Evolutionary conservation across 805 yeast genomes (phyloP).

Genomic region (Metschnikowia proteae): DNA sequence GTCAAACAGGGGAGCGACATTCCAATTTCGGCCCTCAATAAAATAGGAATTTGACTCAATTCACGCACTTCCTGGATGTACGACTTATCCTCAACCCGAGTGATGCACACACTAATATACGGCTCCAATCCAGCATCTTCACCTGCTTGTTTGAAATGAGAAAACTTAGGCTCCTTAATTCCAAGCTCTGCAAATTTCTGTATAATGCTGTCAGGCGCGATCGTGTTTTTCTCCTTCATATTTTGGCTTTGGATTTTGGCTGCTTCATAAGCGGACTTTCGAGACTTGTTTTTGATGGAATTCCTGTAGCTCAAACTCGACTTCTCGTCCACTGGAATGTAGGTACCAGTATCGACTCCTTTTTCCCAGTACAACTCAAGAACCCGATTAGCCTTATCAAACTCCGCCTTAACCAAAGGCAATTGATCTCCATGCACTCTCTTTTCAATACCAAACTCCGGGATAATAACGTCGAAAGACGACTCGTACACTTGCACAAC

Average conservation of each 20-base stretch:
- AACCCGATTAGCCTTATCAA: conserved; percentile 60
- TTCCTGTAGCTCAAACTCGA: conserved; percentile 71
- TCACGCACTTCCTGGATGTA: conserved; percentile 80
- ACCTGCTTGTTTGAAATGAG: conserved; percentile 14
- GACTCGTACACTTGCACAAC: conserved; percentile 93
- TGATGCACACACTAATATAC: conserved; percentile 53
- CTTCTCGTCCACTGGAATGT: conserved; percentile 84
- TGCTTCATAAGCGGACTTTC: conserved; percentile 68
- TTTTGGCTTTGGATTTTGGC: conserved; percentile 53
- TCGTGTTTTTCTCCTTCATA: conserved; percentile 25
- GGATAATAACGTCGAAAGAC: conserved; percentile 87
- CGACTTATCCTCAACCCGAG: conserved; percentile 56
- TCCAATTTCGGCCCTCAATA: conserved; percentile 87
- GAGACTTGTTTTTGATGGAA: conserved; percentile 72
- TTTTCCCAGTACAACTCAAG: conserved; percentile 90
- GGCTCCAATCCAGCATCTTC: conserved; percentile 42
- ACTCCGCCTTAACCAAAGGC: conserved; percentile 89
- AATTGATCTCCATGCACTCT: conserved; percentile 97
- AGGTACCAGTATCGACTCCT: conserved; percentile 89
- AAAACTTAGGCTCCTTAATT: conserved; percentile 45
- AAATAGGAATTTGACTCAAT: conserved; percentile 73
- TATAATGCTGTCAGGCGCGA: conserved; percentile 41
- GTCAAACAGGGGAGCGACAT: conserved; percentile 95
- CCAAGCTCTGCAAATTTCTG: conserved; percentile 49
- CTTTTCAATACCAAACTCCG: conserved; percentile 92